Base-by-base conservation (phyloP, 805 yeast species). In the Starmerella vitae region DNA sequence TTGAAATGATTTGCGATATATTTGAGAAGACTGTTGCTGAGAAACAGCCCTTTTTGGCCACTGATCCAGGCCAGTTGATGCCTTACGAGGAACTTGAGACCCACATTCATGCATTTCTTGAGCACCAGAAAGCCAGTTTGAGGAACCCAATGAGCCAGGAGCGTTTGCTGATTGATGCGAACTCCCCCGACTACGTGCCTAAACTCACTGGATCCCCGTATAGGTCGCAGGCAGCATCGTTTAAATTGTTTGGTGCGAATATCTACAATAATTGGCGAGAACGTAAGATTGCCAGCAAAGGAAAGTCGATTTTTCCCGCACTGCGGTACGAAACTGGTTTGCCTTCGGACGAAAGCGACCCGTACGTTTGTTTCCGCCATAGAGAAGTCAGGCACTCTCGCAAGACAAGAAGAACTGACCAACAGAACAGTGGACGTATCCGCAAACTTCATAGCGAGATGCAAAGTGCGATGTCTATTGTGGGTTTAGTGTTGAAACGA, bases 331-430 rank as follows among this genome's bases (percentile, higher is more conserved):
- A 86, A 62, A 86, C 82, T 50, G 82, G 82, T 19, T 73, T 72
- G 40, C 91, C 83, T 43, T 85, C 85, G 54, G 96, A 86, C 53
- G 54, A 51, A 21, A 36, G 44, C 17, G 96, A 91, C 58, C 97
- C 98, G 1, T 91, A 91, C 59, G 78, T 84, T 30, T 84, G 96
- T 63, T 91, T 91, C 66, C 73, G 98, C 53, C 76, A 95, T 49
- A 78, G 98, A 59, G 97, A 86, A 55, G 78, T 84, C 48, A 74
- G 98, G 48, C 96, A 82, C 56, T 91, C 93, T 22, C 78, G 98
- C 59, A 91, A 91, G 59, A 91, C 98, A 0, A 74, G 98, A 59
- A 74, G 97, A 47, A 82, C 95, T 0, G 98, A 91, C 62, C 72
- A 81, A 25, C 81, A 84, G 51, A 84, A 91, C 49, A 78, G 85